These are phyloP conservation scores for Capronia epimyces DNA, from an alignment of 2,329 filamentous ascomycete genomes.

Conservation along the genomic window DNA sequence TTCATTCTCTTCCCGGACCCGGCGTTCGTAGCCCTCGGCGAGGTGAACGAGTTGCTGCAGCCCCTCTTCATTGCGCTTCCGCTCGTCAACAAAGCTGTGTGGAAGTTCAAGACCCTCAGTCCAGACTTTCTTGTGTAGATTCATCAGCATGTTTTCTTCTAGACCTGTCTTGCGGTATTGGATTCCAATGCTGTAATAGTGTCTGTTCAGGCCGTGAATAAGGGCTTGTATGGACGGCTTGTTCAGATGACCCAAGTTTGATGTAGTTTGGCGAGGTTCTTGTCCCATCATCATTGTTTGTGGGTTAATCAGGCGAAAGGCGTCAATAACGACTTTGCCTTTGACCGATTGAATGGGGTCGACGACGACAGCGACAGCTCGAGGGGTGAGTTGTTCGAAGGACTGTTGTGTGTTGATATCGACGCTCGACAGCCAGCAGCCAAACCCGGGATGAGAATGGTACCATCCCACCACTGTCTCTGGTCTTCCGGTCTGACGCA, in stretches of 20 bases:
- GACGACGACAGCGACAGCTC: constrained; percentile 94
- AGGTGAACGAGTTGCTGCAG: constrained; percentile 82
- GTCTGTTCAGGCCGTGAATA: constrained; percentile 94
- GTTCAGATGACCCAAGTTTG: constrained; percentile 94
- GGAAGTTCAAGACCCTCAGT: constrained; percentile 96
- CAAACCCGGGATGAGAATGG: constrained; percentile 97
- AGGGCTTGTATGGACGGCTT: constrained; percentile 99
- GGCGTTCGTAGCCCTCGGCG: constrained; percentile 95
- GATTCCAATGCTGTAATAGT: constrained; percentile 99
- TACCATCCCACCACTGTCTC: constrained; percentile 99
- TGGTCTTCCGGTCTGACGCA: constrained; percentile 90
- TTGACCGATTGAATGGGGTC: constrained; percentile 99
- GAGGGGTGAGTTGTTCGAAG: constrained; percentile 97
- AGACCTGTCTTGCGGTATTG: constrained; percentile 96
- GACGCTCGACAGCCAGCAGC: constrained; percentile 97
- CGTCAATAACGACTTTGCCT: constrained; percentile 98
- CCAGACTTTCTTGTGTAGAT: constrained; percentile 99
- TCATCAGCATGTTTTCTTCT: constrained; percentile 99
- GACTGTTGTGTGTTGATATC: constrained; percentile 99
- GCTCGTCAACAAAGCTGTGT: constrained; percentile 86
- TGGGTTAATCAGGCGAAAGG: constrained; percentile 96
- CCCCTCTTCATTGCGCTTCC: constrained; percentile 76
- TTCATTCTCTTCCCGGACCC: constrained; percentile 97
- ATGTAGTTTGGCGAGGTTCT: constrained; percentile 94
- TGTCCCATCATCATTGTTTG: constrained; percentile 97